phyloP scores from a whole-genome alignment of 2,329 filamentous ascomycete species.

The Fusarium sp. region DNA sequence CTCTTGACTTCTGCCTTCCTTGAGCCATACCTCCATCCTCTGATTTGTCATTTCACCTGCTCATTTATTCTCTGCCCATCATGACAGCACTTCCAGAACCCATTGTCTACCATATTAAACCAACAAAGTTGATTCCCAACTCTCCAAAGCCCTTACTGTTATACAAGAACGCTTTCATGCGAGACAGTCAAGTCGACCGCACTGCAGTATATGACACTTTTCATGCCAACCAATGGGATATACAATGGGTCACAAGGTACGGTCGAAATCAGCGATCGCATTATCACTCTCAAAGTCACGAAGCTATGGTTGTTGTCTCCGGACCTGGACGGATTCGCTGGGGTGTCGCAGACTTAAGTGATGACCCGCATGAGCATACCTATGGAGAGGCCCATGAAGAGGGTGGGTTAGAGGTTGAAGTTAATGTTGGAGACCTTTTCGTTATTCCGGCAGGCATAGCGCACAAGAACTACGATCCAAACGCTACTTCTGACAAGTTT shows the following conservation, averaged over 20 bases:
- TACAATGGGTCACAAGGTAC: conserved; percentile 22
- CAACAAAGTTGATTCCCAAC: conserved; percentile 23
- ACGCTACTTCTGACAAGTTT: not conserved
- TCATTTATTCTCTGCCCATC: not conserved
- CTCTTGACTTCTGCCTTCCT: no score
- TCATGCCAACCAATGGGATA: conserved; percentile 11
- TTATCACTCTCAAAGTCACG: conserved; percentile 20
- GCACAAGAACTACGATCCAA: conserved; percentile 19
- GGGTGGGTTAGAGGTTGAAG: conserved; percentile 12
- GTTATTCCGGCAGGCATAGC: conserved; percentile 22
- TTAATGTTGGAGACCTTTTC: conserved; percentile 23
- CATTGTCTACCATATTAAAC: conserved; percentile 15
- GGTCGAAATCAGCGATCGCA: conserved; percentile 23
- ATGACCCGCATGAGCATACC: conserved; percentile 17
- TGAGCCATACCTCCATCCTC: no score
- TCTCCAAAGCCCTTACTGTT: conserved; percentile 23
- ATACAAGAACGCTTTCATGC: conserved; percentile 19
- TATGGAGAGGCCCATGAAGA: conserved; percentile 16
- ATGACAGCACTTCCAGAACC: conserved; percentile 15
- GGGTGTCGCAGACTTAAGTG: conserved; percentile 23
- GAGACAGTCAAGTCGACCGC: conserved; percentile 14
- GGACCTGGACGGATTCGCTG: conserved; percentile 18
- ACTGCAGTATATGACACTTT: conserved; percentile 21
- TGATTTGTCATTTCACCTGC: no score
- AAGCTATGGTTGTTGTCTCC: conserved; percentile 20